Evolutionary conservation across 306 rosid species (phyloP).

Genomic region (Argentina anserina): DNA sequence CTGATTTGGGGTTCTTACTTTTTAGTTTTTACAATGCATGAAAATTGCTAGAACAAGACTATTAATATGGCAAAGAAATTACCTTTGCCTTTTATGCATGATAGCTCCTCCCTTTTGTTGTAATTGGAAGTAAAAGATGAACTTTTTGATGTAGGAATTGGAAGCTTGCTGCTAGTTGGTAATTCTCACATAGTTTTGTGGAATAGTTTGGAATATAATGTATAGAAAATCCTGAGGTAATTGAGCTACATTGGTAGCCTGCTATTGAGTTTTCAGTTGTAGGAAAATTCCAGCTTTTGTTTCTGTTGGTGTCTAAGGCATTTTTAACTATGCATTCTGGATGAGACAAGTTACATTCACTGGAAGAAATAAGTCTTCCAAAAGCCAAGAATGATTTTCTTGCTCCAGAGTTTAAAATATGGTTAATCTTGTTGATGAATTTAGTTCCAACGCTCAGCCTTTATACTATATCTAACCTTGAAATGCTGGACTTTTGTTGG

Average conservation of each 20-base stretch:
- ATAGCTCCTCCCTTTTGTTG: neutral
- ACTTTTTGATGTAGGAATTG: neutral
- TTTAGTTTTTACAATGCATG: neutral
- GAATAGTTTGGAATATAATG: neutral
- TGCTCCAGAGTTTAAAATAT: neutral
- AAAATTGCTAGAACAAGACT: neutral
- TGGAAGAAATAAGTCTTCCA: neutral
- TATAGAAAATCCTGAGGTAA: neutral
- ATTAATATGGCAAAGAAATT: neutral
- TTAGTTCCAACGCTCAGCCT: neutral
- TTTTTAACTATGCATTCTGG: neutral
- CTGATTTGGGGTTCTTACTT: neutral
- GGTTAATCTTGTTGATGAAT: neutral
- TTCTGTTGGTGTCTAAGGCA: neutral
- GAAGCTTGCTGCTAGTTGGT: neutral
- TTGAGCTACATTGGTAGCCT: neutral
- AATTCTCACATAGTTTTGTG: neutral
- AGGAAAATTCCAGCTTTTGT: neutral
- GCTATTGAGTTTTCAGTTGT: neutral
- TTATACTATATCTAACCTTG: neutral
- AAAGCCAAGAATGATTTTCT: neutral
- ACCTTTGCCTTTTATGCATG: neutral
- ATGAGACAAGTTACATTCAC: neutral
- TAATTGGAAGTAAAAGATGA: neutral
- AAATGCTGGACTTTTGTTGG: conserved; percentile 7